Evolutionary conservation across 108 stramenopile genomes (phyloP), one percentile per base, ranked within the genome.

Genomic region (Cyclotella atomus): DNA sequence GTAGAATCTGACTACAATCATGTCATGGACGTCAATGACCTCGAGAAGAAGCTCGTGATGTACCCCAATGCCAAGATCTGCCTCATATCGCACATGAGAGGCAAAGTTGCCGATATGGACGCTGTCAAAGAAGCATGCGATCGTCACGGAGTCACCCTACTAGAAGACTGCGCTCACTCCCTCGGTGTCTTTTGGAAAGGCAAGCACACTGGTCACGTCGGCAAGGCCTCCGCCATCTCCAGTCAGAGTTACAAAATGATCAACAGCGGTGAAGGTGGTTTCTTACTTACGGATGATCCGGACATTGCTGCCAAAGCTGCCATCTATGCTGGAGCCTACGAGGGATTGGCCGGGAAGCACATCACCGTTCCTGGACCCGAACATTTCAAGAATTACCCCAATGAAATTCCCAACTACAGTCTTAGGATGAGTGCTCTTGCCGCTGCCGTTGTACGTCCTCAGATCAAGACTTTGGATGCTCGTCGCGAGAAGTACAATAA

Each of bases 41-140:
- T 96, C 56, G 86, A 93, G 56, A 84, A 82, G 81, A 96, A 96
- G 70, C 84, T 94, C 20, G 78, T 68, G 7, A 85, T 57, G 21
- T 79, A 91, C 67, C 93, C 90, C 27, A 89, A 88, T 77, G 81
- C 82, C 81, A 89, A 89, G 46, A 84, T 90, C 67, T 86, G 91
- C 36, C 84, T 96, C 19, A 83, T 96, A 59, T 94, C 93, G 24
- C 93, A 96, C 85, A 96, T 96, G 95, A 93, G 95, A 44, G 95
- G 95, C 56, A 94, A 96, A 76, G 71, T 96, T 33, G 91, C 90
- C 21, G 92, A 93, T 62, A 96, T 96, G 95, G 86, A 91, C 57
- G 76, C 81, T 35, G 78, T 96, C 72, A 83, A 78, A 35, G 83
- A 71, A 23, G 79, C 85, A 14, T 94, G 93, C 71, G 91, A 94